Evolutionary conservation across 2,329 filamentous ascomycete genomes (phyloP).

Genomic region (Fusarium guadeloupense): DNA sequence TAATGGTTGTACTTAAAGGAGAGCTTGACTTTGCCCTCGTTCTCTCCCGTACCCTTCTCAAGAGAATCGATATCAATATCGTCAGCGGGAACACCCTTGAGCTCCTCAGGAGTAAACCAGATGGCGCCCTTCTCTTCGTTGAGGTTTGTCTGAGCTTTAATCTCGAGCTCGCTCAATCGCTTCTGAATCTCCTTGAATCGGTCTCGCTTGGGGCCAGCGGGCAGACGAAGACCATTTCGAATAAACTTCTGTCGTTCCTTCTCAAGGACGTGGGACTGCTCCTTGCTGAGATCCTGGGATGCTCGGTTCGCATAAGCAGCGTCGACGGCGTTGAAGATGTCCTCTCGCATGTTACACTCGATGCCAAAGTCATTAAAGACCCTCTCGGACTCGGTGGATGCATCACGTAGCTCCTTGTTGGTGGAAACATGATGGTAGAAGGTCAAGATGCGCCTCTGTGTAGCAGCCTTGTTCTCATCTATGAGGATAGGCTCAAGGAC

Average conservation of each 20-base stretch:
- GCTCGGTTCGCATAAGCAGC: constrained; percentile 63
- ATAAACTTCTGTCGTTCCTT: constrained; percentile 83
- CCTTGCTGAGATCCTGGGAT: constrained; percentile 67
- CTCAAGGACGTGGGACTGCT: constrained; percentile 77
- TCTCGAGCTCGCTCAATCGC: constrained; percentile 76
- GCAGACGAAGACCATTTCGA: constrained; percentile 77
- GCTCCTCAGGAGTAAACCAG: constrained; percentile 78
- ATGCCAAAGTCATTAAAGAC: constrained; percentile 80
- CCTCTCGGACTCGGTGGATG: constrained; percentile 79
- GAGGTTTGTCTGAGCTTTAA: constrained; percentile 80
- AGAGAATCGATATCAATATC: constrained; percentile 69
- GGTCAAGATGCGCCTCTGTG: constrained; percentile 72
- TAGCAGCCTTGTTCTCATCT: constrained; percentile 72
- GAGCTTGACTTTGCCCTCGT: constrained; percentile 77
- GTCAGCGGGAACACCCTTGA: constrained; percentile 79
- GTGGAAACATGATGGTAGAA: constrained; percentile 85
- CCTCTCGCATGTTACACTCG: constrained; percentile 82
- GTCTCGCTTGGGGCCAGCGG: constrained; percentile 74
- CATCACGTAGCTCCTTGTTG: constrained; percentile 74
- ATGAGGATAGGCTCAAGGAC: constrained; percentile 73
- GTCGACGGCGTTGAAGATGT: constrained; percentile 75
- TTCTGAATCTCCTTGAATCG: constrained; percentile 90
- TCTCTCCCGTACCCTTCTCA: constrained; percentile 76
- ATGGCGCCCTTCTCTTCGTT: constrained; percentile 85
- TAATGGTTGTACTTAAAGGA: constrained; percentile 87